A percentile compares a stretch with the other conserved stretches of the same genome.
phyloP scores from a whole-genome alignment of 257 asterid genomes.

The Verbena officinalis region DNA sequence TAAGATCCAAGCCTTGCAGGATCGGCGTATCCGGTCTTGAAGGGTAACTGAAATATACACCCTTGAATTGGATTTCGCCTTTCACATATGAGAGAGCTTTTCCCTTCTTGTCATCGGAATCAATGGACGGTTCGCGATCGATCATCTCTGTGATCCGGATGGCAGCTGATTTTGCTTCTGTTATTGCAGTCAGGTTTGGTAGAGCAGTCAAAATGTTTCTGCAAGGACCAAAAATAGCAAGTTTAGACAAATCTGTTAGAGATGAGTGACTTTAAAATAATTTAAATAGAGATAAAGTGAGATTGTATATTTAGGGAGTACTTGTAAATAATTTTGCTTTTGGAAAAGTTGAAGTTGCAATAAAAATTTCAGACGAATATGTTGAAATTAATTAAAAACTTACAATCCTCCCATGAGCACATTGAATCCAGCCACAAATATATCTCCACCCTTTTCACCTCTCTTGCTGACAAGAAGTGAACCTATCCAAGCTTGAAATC shows the following conservation, averaged over 20 bases:
- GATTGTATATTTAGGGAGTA: too few species aligned
- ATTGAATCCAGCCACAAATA: slow-evolving; percentile 84
- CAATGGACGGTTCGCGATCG: slow-evolving; percentile 61
- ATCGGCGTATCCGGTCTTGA: slow-evolving; percentile 64
- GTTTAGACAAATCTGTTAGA: slow-evolving; percentile 3
- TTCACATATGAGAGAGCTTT: slow-evolving; percentile 79
- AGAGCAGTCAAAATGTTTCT: slow-evolving; percentile 76
- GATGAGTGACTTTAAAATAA: too few species aligned
- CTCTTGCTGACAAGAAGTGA: slow-evolving; percentile 69
- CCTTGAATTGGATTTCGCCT: slow-evolving; percentile 73
- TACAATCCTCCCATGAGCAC: slow-evolving; percentile 88
- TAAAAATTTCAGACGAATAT: too few species aligned
- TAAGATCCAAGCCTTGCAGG: slow-evolving; percentile 62
- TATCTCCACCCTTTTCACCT: slow-evolving; percentile 75
- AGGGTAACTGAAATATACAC: slow-evolving; percentile 69
- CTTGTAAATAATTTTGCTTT: too few species aligned
- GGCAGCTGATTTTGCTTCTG: slow-evolving; percentile 78
- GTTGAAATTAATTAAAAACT: slow-evolving; percentile 31
- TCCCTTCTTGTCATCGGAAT: slow-evolving; percentile 71
- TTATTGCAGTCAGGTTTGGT: slow-evolving; percentile 80
- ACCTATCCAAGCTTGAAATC: slow-evolving; percentile 79
- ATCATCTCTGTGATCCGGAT: slow-evolving; percentile 72
- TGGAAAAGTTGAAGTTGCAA: too few species aligned
- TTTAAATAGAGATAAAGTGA: too few species aligned
- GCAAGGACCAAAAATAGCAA: slow-evolving; percentile 20